Evolutionary conservation across 257 asterid genomes (phyloP).

Genomic region (Solanum sitiens): DNA sequence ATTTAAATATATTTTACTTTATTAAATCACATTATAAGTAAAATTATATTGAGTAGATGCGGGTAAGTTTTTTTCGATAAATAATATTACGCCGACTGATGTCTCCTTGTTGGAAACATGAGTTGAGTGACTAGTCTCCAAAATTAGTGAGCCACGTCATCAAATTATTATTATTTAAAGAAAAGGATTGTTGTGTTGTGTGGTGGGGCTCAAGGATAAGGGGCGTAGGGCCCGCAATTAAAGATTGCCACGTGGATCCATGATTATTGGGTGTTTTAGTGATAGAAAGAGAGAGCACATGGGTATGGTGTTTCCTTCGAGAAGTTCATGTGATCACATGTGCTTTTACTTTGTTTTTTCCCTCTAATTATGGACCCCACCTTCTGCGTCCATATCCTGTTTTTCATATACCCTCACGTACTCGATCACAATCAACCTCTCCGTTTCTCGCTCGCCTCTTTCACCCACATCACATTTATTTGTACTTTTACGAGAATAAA

Average conservation of each 20-base stretch:
- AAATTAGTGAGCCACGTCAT: not conserved
- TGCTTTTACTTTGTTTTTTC: conserved; percentile 19
- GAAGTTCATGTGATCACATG: conserved; percentile 63
- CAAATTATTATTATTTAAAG: not conserved
- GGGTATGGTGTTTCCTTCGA: conserved; percentile 31
- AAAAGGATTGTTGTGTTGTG: not conserved
- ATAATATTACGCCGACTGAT: conserved; percentile 17
- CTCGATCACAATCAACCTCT: not conserved
- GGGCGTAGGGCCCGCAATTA: not conserved
- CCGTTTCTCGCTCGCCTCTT: not conserved
- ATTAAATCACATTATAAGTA: too few species aligned
- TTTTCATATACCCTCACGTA: not conserved
- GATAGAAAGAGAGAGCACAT: conserved; percentile 25
- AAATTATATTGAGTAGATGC: too few species aligned
- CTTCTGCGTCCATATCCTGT: conserved; percentile 33
- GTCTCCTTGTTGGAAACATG: conserved; percentile 43
- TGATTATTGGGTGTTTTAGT: not conserved
- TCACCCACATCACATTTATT: not conserved
- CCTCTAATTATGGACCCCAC: conserved; percentile 18
- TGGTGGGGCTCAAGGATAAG: conserved; percentile 23
- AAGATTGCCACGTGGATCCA: conserved; percentile 14
- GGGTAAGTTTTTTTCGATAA: too few species aligned
- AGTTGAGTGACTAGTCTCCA: not conserved
- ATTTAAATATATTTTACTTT: too few species aligned
- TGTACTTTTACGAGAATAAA: rapidly evolving